Evolutionary conservation across 306 rosid genomes (phyloP).

Genomic region (Prunus mume): DNA sequence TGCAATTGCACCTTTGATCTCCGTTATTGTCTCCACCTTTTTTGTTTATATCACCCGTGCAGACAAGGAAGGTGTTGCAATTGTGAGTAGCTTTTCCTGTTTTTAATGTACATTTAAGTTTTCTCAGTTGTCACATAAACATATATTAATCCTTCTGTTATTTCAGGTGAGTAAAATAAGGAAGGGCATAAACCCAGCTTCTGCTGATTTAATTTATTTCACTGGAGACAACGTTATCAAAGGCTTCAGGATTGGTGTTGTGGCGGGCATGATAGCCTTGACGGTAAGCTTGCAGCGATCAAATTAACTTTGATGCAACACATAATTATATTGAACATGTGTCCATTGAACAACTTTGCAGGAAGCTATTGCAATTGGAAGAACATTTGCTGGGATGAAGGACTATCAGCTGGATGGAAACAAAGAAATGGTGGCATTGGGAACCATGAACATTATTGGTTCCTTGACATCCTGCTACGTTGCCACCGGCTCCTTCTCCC

Average conservation of each 20-base stretch:
- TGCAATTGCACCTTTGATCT: constrained; percentile 77
- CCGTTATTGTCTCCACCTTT: constrained; percentile 66
- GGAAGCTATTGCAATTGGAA: constrained; percentile 95
- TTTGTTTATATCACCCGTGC: constrained; percentile 70
- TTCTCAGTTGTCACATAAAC: not conserved
- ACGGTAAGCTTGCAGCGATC: constrained; percentile 46
- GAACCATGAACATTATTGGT: constrained; percentile 81
- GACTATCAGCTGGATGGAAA: constrained; percentile 81
- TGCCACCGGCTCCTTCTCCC: constrained; percentile 88
- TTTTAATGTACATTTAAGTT: too few relatives aligned
- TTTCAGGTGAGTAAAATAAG: constrained; percentile 56
- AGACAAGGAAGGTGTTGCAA: constrained; percentile 60
- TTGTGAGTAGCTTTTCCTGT: constrained; percentile 44
- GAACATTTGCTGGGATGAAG: constrained; percentile 83
- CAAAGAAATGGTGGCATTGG: constrained; percentile 93
- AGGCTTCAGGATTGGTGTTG: constrained; percentile 62
- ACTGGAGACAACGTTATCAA: constrained; percentile 50
- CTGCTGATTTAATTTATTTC: constrained; percentile 54
- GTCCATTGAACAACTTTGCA: not conserved
- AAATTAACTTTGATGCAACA: too few relatives aligned
- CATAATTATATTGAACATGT: not conserved
- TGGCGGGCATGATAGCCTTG: constrained; percentile 66
- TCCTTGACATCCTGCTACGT: constrained; percentile 82
- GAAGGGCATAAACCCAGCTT: constrained; percentile 65
- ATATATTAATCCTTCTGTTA: not conserved